Evolutionary conservation across 345 rosid species (phyloP).

Genomic region (Salix koriyanagi): DNA sequence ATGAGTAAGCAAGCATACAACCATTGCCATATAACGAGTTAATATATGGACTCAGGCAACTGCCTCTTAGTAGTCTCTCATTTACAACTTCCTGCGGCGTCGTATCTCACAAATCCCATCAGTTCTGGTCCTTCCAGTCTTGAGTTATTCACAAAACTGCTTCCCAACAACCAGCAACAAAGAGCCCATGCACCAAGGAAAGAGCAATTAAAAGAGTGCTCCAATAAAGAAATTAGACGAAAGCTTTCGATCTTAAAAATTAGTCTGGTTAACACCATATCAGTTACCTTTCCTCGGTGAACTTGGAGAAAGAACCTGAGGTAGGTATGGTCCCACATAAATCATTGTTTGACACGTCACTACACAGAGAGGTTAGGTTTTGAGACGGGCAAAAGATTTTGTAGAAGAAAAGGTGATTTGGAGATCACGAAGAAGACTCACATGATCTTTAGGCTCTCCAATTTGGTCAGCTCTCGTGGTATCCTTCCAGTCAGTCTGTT

Average conservation of each 20-base stretch:
- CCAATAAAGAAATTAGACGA: neutral
- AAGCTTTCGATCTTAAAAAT: neutral
- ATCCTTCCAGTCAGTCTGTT: conserved; percentile 62
- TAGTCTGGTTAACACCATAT: neutral
- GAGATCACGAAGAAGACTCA: conserved; percentile 19
- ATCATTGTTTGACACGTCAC: conserved; percentile 60
- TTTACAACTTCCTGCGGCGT: conserved; percentile 44
- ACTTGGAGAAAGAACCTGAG: conserved; percentile 57
- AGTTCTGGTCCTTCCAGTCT: conserved; percentile 72
- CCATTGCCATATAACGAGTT: conserved; percentile 20
- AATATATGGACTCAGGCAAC: conserved; percentile 9
- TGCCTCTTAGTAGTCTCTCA: conserved; percentile 16
- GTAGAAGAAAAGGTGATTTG: neutral
- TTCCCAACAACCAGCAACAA: neutral
- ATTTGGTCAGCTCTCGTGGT: conserved; percentile 58
- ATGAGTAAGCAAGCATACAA: neutral
- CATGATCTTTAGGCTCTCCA: conserved; percentile 61
- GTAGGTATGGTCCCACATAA: conserved; percentile 73
- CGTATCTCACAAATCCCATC: conserved; percentile 73
- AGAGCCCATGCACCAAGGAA: neutral
- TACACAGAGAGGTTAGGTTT: conserved; percentile 15
- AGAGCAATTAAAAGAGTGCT: neutral
- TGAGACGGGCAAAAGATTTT: neutral
- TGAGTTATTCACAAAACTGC: conserved; percentile 55
- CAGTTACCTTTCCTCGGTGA: conserved; percentile 55